These are phyloP conservation scores for Solanum aculeatissimum DNA, from an alignment of 305 asterid species.

Conservation along the genomic window DNA sequence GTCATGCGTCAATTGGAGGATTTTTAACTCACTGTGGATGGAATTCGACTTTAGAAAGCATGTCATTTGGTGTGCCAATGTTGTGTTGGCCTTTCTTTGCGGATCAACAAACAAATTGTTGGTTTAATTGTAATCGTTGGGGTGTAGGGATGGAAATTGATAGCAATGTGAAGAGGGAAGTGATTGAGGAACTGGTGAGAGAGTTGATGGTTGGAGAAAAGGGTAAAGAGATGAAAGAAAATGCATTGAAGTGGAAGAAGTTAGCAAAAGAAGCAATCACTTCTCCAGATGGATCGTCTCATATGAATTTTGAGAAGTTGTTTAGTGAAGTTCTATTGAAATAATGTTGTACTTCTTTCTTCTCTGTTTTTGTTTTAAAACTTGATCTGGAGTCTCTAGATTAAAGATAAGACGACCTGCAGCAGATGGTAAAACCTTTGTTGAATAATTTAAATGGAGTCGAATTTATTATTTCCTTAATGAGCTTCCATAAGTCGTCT, in stretches of 20 bases:
- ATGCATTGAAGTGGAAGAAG: conserved; percentile 2
- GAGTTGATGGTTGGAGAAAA: conserved; percentile 19
- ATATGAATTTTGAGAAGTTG: conserved; percentile 8
- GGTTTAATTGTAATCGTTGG: conserved; percentile 6
- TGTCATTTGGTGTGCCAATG: conserved; percentile 13
- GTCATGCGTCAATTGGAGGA: conserved; percentile 8
- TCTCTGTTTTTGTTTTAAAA: not conserved
- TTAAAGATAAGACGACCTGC: not conserved
- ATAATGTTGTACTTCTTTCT: not conserved
- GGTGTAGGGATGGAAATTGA: conserved; percentile 8
- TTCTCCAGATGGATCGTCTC: conserved; percentile 4
- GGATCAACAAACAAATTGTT: conserved; percentile 13
- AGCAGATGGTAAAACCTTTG: not conserved
- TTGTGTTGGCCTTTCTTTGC: conserved; percentile 18
- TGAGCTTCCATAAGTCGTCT: not conserved
- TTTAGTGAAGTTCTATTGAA: not conserved
- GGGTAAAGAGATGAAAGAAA: conserved; percentile 7
- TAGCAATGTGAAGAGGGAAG: conserved; percentile 6
- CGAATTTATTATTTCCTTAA: not conserved
- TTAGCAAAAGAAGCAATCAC: conserved; percentile 1
- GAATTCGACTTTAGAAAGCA: conserved; percentile 7
- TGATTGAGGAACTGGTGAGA: conserved; percentile 4
- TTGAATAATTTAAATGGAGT: not conserved
- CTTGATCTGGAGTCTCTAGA: not conserved
- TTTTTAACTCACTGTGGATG: conserved; percentile 11